Conservation (phyloP, 2,329 filamentous ascomycete genomes). For the Alternaria sp. region DNA sequence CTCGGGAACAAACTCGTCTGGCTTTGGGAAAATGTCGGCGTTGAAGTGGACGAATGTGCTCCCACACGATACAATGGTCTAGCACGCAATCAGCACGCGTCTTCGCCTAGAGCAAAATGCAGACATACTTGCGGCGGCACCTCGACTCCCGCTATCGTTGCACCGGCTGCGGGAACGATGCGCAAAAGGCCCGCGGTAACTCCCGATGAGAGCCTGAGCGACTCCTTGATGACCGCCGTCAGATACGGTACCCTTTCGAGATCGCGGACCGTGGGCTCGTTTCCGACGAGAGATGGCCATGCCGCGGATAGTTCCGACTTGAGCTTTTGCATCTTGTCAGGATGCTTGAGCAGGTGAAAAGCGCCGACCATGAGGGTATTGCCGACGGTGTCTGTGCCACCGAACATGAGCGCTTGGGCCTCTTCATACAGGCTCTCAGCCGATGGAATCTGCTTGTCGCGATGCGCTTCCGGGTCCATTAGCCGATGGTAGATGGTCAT, state of each 20-base stretch:
- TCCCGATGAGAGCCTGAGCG: conserved; percentile 46
- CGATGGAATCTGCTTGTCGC: conserved; percentile 41
- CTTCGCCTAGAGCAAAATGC: neutral
- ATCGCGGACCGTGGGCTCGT: conserved; percentile 39
- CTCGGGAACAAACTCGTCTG: conserved; percentile 38
- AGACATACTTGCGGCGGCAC: conserved; percentile 31
- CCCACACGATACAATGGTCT: conserved; percentile 37
- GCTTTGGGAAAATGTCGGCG: conserved; percentile 37
- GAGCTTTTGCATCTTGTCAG: conserved; percentile 42
- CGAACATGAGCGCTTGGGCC: conserved; percentile 55
- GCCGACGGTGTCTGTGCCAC: conserved; percentile 54
- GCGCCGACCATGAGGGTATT: conserved; percentile 52
- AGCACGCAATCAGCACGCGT: neutral
- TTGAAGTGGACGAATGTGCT: conserved; percentile 47
- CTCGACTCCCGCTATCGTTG: conserved; percentile 23
- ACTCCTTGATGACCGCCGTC: conserved; percentile 51
- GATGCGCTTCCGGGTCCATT: conserved; percentile 42
- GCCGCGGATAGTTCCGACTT: conserved; percentile 47
- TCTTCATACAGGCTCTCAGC: conserved; percentile 52
- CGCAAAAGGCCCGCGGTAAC: conserved; percentile 36
- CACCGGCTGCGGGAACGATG: conserved; percentile 31
- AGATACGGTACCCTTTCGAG: conserved; percentile 47
- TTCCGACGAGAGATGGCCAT: conserved; percentile 45
- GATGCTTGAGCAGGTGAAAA: conserved; percentile 50
- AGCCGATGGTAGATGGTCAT: conserved; percentile 49